phyloP scores from a whole-genome alignment of 208 protist species.

The Trichomonas vaginalis region DNA sequence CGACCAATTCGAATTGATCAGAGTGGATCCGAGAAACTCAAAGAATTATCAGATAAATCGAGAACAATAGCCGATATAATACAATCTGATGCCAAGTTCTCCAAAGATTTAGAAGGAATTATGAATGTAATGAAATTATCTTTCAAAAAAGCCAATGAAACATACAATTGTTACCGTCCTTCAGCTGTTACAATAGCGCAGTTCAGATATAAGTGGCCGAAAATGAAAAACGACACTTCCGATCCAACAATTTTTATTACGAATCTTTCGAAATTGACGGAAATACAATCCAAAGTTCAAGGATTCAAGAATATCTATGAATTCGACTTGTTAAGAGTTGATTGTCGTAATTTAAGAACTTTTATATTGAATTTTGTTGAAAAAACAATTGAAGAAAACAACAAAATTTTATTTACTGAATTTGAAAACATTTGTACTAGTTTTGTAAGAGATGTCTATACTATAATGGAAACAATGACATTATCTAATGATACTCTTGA shows the following conservation, averaged over 20 bases:
- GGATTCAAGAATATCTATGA: neutral
- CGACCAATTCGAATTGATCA: neutral
- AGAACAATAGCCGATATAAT: neutral
- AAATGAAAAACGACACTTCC: neutral
- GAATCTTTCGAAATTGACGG: neutral
- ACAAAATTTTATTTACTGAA: neutral
- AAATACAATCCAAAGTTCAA: neutral
- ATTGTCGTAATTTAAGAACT: neutral
- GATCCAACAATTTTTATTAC: neutral
- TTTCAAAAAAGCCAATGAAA: neutral
- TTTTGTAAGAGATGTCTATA: neutral
- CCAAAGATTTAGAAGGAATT: neutral
- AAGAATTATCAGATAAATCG: neutral
- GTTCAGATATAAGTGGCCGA: neutral
- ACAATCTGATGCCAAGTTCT: neutral
- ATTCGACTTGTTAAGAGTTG: neutral
- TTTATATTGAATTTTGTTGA: neutral
- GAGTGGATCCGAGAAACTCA: neutral
- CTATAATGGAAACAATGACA: neutral
- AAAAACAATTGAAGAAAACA: conserved; percentile 2
- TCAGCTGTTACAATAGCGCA: neutral
- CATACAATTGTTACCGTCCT: neutral
- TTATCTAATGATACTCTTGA: neutral
- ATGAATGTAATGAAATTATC: neutral
- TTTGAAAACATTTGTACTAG: neutral